These are phyloP conservation scores for Candida koratica DNA, from an alignment of 805 yeast species.

Conservation along the genomic window DNA sequence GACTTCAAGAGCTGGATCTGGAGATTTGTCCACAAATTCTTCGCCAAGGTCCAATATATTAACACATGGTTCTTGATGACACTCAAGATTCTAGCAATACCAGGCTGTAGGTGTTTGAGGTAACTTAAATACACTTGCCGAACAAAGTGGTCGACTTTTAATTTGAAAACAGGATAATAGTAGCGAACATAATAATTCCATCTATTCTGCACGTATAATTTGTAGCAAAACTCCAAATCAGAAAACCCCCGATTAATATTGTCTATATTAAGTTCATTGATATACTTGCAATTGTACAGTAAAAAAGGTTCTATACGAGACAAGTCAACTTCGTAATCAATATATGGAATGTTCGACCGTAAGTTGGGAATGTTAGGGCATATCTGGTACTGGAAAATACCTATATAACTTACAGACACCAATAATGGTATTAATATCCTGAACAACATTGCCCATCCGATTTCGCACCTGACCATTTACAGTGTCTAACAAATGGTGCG, in stretches of 20 bases:
- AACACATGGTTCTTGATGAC: not conserved
- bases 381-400: conserved; percentile 6
- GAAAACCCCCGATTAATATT: conserved; percentile 11
- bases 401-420: conserved; percentile 2
- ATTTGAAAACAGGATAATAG: conserved; percentile 11
- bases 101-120: conserved; percentile 1
- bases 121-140: not conserved
- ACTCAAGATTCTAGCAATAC: not conserved
- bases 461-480: too few species aligned
- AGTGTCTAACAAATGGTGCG: too few species aligned
- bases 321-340: conserved; percentile 3
- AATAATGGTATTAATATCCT: conserved; percentile 4
- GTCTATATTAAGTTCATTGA: conserved; percentile 13
- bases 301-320: conserved; percentile 8
- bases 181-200: conserved; percentile 9
- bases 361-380: conserved; percentile 8
- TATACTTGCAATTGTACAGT: conserved; percentile 9
- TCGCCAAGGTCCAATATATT: not conserved
- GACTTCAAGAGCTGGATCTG: conserved; percentile 6
- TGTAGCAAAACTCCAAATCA: conserved; percentile 13
- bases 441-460: conserved; percentile 6
- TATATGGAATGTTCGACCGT: not conserved
- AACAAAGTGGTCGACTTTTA: conserved; percentile 3
- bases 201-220: conserved; percentile 11
- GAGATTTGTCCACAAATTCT: conserved; percentile 1